Conservation (phyloP, 2,329 filamentous ascomycete genomes). For the Penicillium paneum region DNA sequence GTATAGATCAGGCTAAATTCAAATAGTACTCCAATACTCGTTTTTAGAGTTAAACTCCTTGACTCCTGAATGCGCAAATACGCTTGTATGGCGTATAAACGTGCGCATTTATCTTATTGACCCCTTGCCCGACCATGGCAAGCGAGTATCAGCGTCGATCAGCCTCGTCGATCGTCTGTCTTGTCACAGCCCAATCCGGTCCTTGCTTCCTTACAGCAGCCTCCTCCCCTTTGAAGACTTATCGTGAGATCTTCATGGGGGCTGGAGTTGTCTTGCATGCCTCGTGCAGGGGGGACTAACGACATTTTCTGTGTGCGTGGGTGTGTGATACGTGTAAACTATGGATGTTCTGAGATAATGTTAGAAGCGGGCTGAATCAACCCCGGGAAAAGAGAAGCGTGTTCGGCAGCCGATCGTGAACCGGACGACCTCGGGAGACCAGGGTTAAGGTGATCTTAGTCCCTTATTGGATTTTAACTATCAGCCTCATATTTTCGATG, state of each 20-base stretch:
- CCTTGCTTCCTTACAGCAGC: slow-evolving; percentile 7
- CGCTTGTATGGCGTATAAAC: slow-evolving; percentile 3
- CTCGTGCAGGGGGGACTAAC: slow-evolving; percentile 6
- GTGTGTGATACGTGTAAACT: slow-evolving; percentile 1
- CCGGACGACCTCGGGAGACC: not conserved
- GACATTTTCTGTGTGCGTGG: not conserved
- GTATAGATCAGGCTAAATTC: not conserved
- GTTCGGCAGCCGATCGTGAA: not conserved
- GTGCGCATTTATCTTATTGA: slow-evolving; percentile 11
- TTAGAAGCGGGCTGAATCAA: not conserved
- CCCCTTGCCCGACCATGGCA: slow-evolving; percentile 19
- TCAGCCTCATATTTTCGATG: not conserved
- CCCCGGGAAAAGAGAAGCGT: not conserved
- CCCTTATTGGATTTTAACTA: not conserved
- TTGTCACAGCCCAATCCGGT: slow-evolving; percentile 16
- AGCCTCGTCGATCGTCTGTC: slow-evolving; percentile 4
- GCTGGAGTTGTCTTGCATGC: slow-evolving; percentile 7
- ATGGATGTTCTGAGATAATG: not conserved
- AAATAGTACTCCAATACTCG: not conserved
- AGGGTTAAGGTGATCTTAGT: not conserved
- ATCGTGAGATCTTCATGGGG: not conserved
- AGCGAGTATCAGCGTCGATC: slow-evolving; percentile 3
- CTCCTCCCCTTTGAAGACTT: not conserved
- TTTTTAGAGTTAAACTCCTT: slow-evolving; percentile 1
- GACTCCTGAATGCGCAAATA: not conserved